phyloP scores from a whole-genome alignment of 176 grass and related monocot species.

The Oryza coarctata region DNA sequence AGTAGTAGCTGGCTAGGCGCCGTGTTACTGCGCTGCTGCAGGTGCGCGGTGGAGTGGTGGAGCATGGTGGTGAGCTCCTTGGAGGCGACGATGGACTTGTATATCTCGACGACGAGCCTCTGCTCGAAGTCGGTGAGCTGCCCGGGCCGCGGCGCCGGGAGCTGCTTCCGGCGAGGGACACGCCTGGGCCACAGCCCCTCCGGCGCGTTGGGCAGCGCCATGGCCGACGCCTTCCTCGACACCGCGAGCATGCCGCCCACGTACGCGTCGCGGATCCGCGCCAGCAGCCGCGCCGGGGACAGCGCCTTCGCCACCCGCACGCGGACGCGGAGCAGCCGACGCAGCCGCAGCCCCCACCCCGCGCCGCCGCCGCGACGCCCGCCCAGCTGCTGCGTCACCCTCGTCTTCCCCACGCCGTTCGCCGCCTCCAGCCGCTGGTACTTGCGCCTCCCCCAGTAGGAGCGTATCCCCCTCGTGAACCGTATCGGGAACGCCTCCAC shows the following conservation, averaged over 20 bases:
- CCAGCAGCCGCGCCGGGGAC: slow-evolving; percentile 39
- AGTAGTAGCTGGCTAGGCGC: neutral
- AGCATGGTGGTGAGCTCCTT: slow-evolving; percentile 67
- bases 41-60: slow-evolving; percentile 35
- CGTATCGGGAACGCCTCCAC: slow-evolving; percentile 57
- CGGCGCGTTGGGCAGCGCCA: slow-evolving; percentile 31
- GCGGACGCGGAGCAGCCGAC: slow-evolving; percentile 38
- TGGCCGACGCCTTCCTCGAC: slow-evolving; percentile 41
- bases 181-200: slow-evolving; percentile 43
- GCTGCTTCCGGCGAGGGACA: slow-evolving; percentile 41
- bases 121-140: slow-evolving; percentile 46
- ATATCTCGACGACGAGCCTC: slow-evolving; percentile 69
- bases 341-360: slow-evolving; percentile 18
- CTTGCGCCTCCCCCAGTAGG: slow-evolving; percentile 64
- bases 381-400: slow-evolving; percentile 32
- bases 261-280: slow-evolving; percentile 65
- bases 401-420: neutral
- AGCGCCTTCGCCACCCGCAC: slow-evolving; percentile 23
- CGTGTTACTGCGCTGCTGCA: neutral
- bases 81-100: slow-evolving; percentile 75
- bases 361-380: slow-evolving; percentile 19
- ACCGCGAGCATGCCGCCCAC: slow-evolving; percentile 63
- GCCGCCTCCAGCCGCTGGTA: slow-evolving; percentile 52
- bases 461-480: slow-evolving; percentile 63
- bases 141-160: neutral